Evolutionary conservation across 2,329 filamentous ascomycete genomes (phyloP).

Genomic region (Eutypa lata): DNA sequence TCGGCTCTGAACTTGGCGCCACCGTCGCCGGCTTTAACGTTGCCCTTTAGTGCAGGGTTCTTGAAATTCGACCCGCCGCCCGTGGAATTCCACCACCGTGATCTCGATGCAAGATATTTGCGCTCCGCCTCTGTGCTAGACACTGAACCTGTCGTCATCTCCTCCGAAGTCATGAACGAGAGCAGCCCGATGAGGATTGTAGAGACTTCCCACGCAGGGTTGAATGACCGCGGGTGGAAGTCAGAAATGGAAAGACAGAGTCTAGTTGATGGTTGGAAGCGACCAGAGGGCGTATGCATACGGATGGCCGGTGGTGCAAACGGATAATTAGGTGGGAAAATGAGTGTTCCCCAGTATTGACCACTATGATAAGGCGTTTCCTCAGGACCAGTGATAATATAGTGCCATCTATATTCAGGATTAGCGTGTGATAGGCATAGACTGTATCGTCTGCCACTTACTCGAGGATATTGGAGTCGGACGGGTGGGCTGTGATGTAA

Average conservation of each 20-base stretch:
- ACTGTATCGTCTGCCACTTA: slow-evolving; percentile 36
- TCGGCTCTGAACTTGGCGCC: slow-evolving; percentile 85
- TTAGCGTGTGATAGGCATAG: slow-evolving; percentile 9
- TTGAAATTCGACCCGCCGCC: slow-evolving; percentile 73
- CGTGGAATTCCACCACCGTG: slow-evolving; percentile 95
- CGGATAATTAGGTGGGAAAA: slow-evolving; percentile 94
- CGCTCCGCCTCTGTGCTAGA: slow-evolving; percentile 75
- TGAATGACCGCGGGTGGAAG: slow-evolving; percentile 97
- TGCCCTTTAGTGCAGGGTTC: slow-evolving; percentile 60
- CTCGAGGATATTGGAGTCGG: slow-evolving; percentile 89
- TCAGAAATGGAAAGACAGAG: slow-evolving; percentile 95
- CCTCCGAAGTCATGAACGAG: slow-evolving; percentile 97
- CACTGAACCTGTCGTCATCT: slow-evolving; percentile 95
- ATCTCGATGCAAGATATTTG: slow-evolving; percentile 70
- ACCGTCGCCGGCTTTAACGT: slow-evolving; percentile 88
- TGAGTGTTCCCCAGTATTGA: slow-evolving; percentile 96
- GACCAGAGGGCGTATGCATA: slow-evolving; percentile 96
- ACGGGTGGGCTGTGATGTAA: slow-evolving; percentile 85
- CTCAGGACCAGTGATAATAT: slow-evolving; percentile 91
- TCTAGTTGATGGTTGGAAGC: slow-evolving; percentile 88
- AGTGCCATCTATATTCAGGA: slow-evolving; percentile 68
- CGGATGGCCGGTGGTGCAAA: slow-evolving; percentile 96
- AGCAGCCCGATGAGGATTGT: slow-evolving; percentile 93
- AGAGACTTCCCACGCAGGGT: slow-evolving; percentile 96
- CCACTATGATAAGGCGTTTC: slow-evolving; percentile 91